phyloP scores from a whole-genome alignment of 2,329 filamentous ascomycete genomes.

The Simplicillium aogashimaense region DNA sequence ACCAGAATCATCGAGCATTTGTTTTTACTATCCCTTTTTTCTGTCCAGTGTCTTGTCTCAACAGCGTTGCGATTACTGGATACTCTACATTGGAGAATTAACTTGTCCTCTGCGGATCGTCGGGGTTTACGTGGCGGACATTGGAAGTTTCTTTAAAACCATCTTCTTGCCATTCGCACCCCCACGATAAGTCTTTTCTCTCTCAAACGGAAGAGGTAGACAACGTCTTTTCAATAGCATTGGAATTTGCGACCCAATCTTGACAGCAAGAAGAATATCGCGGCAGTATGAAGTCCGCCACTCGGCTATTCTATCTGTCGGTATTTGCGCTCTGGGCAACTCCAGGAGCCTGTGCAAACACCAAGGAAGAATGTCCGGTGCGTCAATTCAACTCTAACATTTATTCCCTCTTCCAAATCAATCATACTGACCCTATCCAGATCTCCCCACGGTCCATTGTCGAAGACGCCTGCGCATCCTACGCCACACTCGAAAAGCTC shows the following conservation, averaged over 20 bases:
- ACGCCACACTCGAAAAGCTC: slow-evolving; percentile 76
- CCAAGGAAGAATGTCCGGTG: slow-evolving; percentile 44
- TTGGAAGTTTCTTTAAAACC: no score
- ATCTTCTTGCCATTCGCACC: no score
- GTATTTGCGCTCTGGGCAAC: slow-evolving; percentile 45
- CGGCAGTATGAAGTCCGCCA: slow-evolving; percentile 38
- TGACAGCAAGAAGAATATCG: no score
- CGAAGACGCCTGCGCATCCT: slow-evolving; percentile 89
- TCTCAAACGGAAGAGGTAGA: slow-evolving; percentile 3
- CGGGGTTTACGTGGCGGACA: no score
- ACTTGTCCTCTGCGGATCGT: no score
- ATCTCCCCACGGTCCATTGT: slow-evolving; percentile 84
- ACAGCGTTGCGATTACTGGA: no score
- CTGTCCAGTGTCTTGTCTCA: no score
- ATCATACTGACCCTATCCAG: slow-evolving; percentile 43
- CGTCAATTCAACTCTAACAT: slow-evolving; percentile 17
- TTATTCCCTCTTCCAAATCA: slow-evolving; percentile 3
- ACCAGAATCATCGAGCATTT: no score
- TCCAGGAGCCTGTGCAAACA: slow-evolving; percentile 32
- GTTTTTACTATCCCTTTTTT: no score
- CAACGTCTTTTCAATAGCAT: background rate
- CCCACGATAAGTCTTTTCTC: background rate
- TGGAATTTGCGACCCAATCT: no score
- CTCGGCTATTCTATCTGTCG: slow-evolving; percentile 44
- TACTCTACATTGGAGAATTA: no score